These are phyloP conservation scores for Globisporangium middletonii DNA, from an alignment of 352 stramenopile species.

Conservation along the genomic window DNA sequence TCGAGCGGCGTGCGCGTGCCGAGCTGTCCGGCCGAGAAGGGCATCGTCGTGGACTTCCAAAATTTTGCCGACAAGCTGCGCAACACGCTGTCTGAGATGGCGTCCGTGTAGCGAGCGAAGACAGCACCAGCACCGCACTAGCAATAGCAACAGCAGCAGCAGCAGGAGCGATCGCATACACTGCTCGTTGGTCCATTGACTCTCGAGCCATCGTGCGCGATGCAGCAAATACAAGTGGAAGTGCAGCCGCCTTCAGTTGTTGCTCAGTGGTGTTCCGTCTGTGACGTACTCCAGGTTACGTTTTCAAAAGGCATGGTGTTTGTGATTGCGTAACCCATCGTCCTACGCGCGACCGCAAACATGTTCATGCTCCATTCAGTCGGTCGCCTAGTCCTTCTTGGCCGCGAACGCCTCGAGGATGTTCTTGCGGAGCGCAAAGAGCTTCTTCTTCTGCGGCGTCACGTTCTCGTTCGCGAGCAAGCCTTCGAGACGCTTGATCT, in stretches of 20 bases:
- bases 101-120: conserved; percentile 47
- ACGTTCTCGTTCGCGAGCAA: conserved; percentile 83
- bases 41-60: conserved; percentile 57
- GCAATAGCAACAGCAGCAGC: no score
- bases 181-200: no score
- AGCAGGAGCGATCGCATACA: no score
- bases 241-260: no score
- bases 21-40: conserved; percentile 68
- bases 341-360: conserved; percentile 10
- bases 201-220: no score
- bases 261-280: no score
- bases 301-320: no score
- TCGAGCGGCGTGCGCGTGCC: conserved; percentile 71
- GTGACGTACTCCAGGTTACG: no score
- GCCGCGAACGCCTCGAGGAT: conserved; percentile 74
- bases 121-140: no score
- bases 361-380: neutral
- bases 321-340: no score
- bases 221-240: no score
- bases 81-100: conserved; percentile 84
- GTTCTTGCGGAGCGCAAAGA: conserved; percentile 88
- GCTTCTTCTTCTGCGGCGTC: conserved; percentile 81
- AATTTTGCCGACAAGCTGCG: conserved; percentile 82
- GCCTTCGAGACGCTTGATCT: conserved; percentile 78
- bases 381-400: conserved; percentile 20